phyloP scores from a whole-genome alignment of 2,329 filamentous ascomycete genomes.

The Beauveria asiatica region DNA sequence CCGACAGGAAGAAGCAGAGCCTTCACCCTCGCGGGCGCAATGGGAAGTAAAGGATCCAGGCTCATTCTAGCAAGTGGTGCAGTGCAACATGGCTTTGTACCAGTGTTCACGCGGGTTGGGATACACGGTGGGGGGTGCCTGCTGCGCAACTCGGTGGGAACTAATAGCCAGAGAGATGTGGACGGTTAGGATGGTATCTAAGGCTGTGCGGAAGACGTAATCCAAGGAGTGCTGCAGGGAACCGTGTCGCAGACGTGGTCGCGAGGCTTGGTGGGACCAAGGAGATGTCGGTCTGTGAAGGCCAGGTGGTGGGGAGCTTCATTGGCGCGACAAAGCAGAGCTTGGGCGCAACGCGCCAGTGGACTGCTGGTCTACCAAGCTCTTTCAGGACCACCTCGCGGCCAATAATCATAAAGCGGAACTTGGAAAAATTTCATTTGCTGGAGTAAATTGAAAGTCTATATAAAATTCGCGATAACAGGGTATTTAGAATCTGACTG shows the following conservation, averaged over 20 bases:
- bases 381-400: too few relatives aligned
- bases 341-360: neutral
- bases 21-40: slow-evolving; percentile 84
- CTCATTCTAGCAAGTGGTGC: slow-evolving; percentile 59
- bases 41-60: slow-evolving; percentile 80
- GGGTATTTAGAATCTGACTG: neutral
- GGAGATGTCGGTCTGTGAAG: slow-evolving; percentile 3
- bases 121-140: neutral
- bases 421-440: neutral
- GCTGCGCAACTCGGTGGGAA: neutral
- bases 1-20: slow-evolving; percentile 81
- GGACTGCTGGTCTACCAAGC: too few relatives aligned
- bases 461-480: neutral
- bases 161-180: neutral
- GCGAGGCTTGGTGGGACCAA: slow-evolving; percentile 4
- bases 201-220: neutral
- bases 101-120: neutral
- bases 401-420: neutral
- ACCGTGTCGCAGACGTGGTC: slow-evolving; percentile 5
- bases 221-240: neutral
- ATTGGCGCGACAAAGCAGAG: neutral
- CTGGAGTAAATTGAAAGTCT: neutral
- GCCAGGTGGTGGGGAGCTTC: slow-evolving; percentile 3
- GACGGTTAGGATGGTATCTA: neutral
- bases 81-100: slow-evolving; percentile 16